phyloP scores from a whole-genome alignment of 805 yeast genomes.

The Candida koratica region DNA sequence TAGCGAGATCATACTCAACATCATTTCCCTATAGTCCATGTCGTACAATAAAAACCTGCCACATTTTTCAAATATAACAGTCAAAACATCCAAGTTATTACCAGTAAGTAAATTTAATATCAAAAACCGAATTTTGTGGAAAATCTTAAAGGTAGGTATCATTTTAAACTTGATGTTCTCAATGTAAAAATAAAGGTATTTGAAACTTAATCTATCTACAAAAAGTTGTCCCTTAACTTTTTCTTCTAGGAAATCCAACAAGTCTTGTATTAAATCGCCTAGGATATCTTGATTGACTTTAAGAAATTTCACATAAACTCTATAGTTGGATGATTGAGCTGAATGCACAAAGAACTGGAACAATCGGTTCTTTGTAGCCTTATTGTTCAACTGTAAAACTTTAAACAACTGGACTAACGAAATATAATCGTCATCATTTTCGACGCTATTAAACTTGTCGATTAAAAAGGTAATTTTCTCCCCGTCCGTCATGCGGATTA shows the following conservation, averaged over 20 bases:
- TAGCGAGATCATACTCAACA: constrained; percentile 59
- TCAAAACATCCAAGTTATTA: constrained; percentile 63
- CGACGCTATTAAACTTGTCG: constrained; percentile 37
- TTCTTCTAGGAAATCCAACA: constrained; percentile 52
- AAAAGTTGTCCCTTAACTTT: constrained; percentile 57
- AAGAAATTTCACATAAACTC: constrained; percentile 61
- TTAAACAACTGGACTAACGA: constrained; percentile 46
- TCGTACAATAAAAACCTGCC: constrained; percentile 61
- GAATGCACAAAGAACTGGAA: constrained; percentile 51
- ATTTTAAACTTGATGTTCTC: constrained; percentile 76
- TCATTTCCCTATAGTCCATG: constrained; percentile 53
- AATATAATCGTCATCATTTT: constrained; percentile 49
- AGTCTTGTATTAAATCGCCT: constrained; percentile 48
- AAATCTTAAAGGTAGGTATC: constrained; percentile 64
- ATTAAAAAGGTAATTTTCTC: constrained; percentile 44
- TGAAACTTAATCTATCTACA: constrained; percentile 51
- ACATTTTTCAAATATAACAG: constrained; percentile 67
- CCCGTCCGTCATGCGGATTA: constrained; percentile 34
- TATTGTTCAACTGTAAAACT: constrained; percentile 54
- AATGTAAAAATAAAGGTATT: constrained; percentile 57
- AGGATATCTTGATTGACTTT: constrained; percentile 52
- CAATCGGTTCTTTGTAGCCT: constrained; percentile 65
- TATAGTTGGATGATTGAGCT: constrained; percentile 42
- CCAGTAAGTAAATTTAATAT: constrained; percentile 48
- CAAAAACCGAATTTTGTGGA: constrained; percentile 66